These are phyloP conservation scores for Syncephalastrum monosporum DNA, from an alignment of 371 early-diverging fungal genomes.

Conservation along the genomic window DNA sequence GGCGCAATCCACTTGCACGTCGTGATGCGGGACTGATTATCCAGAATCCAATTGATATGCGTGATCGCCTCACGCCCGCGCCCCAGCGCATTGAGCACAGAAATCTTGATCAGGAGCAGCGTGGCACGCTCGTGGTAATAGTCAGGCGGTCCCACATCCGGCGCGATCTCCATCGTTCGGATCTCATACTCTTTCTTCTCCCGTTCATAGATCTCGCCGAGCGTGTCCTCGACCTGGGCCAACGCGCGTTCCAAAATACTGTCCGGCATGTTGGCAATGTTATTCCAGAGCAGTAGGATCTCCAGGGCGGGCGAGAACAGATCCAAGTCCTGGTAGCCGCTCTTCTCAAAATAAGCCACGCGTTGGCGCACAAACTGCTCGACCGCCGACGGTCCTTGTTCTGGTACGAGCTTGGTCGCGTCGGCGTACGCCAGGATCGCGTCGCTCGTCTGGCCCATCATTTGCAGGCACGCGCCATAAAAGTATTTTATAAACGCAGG, in stretches of 20 bases:
- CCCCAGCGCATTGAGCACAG: slow-evolving; percentile 34
- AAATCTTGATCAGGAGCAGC: slow-evolving; percentile 39
- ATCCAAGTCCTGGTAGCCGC: slow-evolving; percentile 57
- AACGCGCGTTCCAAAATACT: slow-evolving; percentile 36
- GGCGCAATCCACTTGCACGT: slow-evolving; percentile 61
- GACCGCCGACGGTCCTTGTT: slow-evolving; percentile 52
- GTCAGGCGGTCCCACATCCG: slow-evolving; percentile 36
- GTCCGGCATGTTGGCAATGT: slow-evolving; percentile 53
- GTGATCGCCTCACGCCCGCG: slow-evolving; percentile 38
- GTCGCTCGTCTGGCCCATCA: slow-evolving; percentile 47
- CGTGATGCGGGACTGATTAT: slow-evolving; percentile 47
- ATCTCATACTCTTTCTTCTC: slow-evolving; percentile 51
- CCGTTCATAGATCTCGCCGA: slow-evolving; percentile 42
- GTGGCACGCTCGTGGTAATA: slow-evolving; percentile 49
- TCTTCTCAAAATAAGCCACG: slow-evolving; percentile 51
- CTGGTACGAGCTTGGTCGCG: slow-evolving; percentile 42
- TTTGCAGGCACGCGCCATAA: slow-evolving; percentile 58
- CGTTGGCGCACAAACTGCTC: slow-evolving; percentile 56
- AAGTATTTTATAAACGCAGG: slow-evolving; percentile 59
- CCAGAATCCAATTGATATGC: slow-evolving; percentile 61
- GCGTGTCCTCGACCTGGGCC: slow-evolving; percentile 38
- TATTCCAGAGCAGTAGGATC: slow-evolving; percentile 59
- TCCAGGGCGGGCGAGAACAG: slow-evolving; percentile 56
- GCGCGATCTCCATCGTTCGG: slow-evolving; percentile 42
- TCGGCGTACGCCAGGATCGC: slow-evolving; percentile 52